Evolutionary conservation across 2,329 filamentous ascomycete genomes (phyloP), one percentile per base, ranked within the genome.

Genomic region (Pseudogymnoascus sp.): DNA sequence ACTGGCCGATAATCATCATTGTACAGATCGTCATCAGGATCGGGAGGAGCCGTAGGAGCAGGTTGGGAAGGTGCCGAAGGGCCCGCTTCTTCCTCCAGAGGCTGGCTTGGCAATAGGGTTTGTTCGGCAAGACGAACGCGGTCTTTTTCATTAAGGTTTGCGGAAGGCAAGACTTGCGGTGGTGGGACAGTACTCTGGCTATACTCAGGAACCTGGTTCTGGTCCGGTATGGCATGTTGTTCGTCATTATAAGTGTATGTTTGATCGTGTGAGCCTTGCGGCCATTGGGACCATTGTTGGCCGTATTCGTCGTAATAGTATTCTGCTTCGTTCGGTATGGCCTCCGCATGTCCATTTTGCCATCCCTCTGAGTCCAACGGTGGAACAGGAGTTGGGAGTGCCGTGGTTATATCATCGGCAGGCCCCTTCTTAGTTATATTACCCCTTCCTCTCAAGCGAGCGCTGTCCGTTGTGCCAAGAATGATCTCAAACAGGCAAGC

Each of bases 401-500:
- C 62, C 16, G 34, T 68, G 66, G 41, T 31, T 21, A 36, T 31
- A 21, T 31, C 19, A 28, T 34, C 45, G 16, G 28, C 31, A 19
- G 28, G 45, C 3, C 36, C 41, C n/a, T 48, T 61, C 11, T 61
- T 64, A 54, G 60, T 60, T 48, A 67, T 71, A 37, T 67, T 68
- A 4, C 67, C 71, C 60, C 69, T 68, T 63, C 67, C 65, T 67
- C 73, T 64, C 64, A 70, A 68, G 60, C 76, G 73, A 48, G 75
- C 73, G 69, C 87, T 93, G 74, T 99, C 93, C 37, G 84, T 83
- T 0, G 92, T 96, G 1, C 95, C 95, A 19, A 98, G 87, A 1
- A 96, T 81, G 13, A 96, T 84, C 74, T 97, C 92, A 70, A 97
- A 93, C 0, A 89, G 82, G 63, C 92, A 90, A 0, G 88, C 89